These are phyloP conservation scores for Vitis labrusca DNA, from an alignment of 164 flowering plant species.

Conservation along the genomic window DNA sequence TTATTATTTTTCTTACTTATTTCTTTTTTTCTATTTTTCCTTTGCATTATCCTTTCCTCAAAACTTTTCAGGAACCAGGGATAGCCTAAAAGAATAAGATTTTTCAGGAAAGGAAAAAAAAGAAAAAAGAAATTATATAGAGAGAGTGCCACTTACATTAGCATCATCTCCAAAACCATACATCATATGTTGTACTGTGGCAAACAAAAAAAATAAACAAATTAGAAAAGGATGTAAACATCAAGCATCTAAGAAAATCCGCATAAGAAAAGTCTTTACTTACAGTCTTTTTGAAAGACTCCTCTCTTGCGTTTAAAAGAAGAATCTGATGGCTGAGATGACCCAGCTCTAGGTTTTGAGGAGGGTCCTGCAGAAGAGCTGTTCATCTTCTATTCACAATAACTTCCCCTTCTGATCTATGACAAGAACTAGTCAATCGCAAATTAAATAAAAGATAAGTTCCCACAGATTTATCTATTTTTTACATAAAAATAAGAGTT, in stretches of 20 bases:
- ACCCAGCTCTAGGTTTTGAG: conserved; percentile 56
- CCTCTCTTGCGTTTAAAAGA: conserved; percentile 85
- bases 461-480: no score
- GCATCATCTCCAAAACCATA: conserved; percentile 89
- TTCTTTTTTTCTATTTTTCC: no score
- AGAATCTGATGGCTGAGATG: conserved; percentile 67
- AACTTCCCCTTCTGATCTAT: neutral
- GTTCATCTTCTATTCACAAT: conserved; percentile 37
- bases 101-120: neutral
- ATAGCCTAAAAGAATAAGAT: neutral
- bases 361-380: conserved; percentile 42
- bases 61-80: no score
- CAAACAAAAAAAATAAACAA: conserved; percentile 9
- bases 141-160: conserved; percentile 50
- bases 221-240: conserved; percentile 4
- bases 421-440: neutral
- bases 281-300: conserved; percentile 87
- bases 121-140: neutral
- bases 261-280: conserved; percentile 12
- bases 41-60: no score
- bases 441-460: no score
- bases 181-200: conserved; percentile 95
- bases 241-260: neutral
- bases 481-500: no score
- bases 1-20: no score